Evolutionary conservation across 495 filamentous ascomycete species (phyloP).

Genomic region (Trichoderma reesei): DNA sequence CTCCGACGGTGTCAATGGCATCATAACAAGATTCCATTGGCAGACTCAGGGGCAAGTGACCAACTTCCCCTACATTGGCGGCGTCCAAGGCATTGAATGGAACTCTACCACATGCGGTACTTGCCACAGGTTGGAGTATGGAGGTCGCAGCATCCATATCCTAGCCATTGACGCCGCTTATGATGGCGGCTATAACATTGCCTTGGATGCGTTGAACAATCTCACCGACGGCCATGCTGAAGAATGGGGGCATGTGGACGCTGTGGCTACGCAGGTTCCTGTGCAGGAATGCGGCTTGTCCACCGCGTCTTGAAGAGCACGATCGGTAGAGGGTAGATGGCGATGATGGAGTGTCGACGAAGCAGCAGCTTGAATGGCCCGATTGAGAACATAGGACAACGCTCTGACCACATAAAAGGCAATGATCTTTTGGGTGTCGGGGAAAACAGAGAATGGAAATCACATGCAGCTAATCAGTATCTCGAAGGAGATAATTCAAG

Average conservation of each 20-base stretch:
- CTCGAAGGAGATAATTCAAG: too few relatives aligned
- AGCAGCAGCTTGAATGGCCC: too few relatives aligned
- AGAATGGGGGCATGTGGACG: constrained; percentile 46
- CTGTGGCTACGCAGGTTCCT: constrained; percentile 36
- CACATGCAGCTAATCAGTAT: too few relatives aligned
- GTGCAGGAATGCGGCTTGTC: constrained; percentile 12
- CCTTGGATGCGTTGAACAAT: constrained; percentile 51
- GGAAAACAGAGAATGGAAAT: too few relatives aligned
- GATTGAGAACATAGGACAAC: too few relatives aligned
- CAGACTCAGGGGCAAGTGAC: constrained; percentile 39
- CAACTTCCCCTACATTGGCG: constrained; percentile 53
- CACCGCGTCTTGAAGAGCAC: too few relatives aligned
- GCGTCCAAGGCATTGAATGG: constrained; percentile 49
- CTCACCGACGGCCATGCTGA: constrained; percentile 51
- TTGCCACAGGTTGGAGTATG: constrained; percentile 56
- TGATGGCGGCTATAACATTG: constrained; percentile 53
- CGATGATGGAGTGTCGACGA: too few relatives aligned
- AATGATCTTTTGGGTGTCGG: too few relatives aligned
- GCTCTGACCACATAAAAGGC: too few relatives aligned
- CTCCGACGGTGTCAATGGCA: constrained; percentile 50
- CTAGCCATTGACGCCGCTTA: constrained; percentile 54
- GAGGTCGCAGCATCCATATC: constrained; percentile 50
- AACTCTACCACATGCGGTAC: constrained; percentile 53
- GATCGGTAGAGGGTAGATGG: too few relatives aligned
- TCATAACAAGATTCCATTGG: constrained; percentile 43